Conservation (phyloP, 2,329 filamentous ascomycete species). For the Talaromyces rugulosus region DNA sequence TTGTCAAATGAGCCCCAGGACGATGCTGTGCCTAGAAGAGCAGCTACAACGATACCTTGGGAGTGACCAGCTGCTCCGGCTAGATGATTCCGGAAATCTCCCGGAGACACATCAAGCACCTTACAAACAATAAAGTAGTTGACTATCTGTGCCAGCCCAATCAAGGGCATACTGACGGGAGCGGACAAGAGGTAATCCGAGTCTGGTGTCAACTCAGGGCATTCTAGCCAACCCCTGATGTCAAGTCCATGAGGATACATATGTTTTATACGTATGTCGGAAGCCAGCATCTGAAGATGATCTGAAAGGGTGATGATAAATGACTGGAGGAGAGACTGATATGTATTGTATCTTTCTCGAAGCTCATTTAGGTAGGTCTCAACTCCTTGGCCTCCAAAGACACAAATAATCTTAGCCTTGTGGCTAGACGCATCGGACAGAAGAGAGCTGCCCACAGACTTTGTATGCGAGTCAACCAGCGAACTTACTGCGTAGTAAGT, state of each 20-base stretch:
- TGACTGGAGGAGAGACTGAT: constrained; percentile 83
- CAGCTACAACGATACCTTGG: constrained; percentile 90
- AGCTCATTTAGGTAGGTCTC: constrained; percentile 99
- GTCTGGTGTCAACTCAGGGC: constrained; percentile 84
- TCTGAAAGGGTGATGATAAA: constrained; percentile 77
- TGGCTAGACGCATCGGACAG: not conserved
- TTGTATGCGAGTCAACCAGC: not conserved
- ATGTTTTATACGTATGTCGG: constrained; percentile 83
- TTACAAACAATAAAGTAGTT: constrained; percentile 95
- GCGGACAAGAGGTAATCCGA: constrained; percentile 90
- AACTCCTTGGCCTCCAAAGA: constrained; percentile 95
- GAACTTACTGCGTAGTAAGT: not conserved
- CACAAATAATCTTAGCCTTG: constrained; percentile 29
- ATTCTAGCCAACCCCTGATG: constrained; percentile 86
- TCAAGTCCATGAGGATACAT: constrained; percentile 94
- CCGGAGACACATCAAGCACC: constrained; percentile 81
- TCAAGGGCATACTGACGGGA: constrained; percentile 91
- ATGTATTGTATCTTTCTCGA: constrained; percentile 83
- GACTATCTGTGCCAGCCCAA: constrained; percentile 89
- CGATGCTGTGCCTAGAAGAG: constrained; percentile 80
- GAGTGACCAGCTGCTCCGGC: constrained; percentile 72
- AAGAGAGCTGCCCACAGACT: not conserved
- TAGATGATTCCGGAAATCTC: constrained; percentile 60
- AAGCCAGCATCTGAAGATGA: constrained; percentile 77
- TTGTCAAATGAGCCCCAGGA: constrained; percentile 89